Evolutionary conservation across 352 stramenopile genomes (phyloP), one percentile per base, ranked within the genome.

Genomic region (Phytophthora niederhauseri): DNA sequence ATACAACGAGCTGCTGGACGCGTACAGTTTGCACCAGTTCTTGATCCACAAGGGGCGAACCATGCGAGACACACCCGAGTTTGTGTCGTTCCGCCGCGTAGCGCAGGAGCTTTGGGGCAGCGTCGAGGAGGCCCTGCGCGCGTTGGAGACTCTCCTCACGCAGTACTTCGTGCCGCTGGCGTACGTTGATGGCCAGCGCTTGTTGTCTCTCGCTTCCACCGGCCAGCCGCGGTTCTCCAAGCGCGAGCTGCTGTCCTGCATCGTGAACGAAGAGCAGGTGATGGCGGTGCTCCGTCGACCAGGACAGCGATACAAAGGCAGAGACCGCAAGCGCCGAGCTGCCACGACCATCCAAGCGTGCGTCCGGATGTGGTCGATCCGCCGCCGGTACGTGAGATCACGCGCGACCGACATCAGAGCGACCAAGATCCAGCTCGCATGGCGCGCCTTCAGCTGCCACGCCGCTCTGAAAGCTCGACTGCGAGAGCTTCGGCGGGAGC

Each of bases 211-310:
- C 19, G 89, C 91, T 19, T 68, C 72, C 20, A 93, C 92, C 59
- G 86, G 86, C 12, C 65, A 88, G 43, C 48, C 72, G 28, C 64
- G 66, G 38, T 89, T 83, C 63, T 74, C 70, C n/a, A 82, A 74
- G 9, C 52, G 46, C 4, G 90, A 97, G 49, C 64, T 98, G 56
- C 68, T 96, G 31, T 72, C 70, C 6, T 97, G 91, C 45, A 81
- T 98, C 24, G 76, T 91, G 36, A 98, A 98, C 75, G 77, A 92
- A 53, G 91, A 97, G 57, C 89, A 97, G 60, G 86, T 98, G 0
- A 74, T 77, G 41, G 71, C 78, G 34, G 68, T 94, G 22, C 62
- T 92, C 24, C 76, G 77, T 7, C 82, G 85, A 36, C 84, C 91
- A n/a, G 85, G 87, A 0, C 82, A 94, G 64, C 84, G 89, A 15